These are phyloP conservation scores for Mucor indicus DNA, from an alignment of 371 early-diverging fungal genomes.

Conservation along the genomic window DNA sequence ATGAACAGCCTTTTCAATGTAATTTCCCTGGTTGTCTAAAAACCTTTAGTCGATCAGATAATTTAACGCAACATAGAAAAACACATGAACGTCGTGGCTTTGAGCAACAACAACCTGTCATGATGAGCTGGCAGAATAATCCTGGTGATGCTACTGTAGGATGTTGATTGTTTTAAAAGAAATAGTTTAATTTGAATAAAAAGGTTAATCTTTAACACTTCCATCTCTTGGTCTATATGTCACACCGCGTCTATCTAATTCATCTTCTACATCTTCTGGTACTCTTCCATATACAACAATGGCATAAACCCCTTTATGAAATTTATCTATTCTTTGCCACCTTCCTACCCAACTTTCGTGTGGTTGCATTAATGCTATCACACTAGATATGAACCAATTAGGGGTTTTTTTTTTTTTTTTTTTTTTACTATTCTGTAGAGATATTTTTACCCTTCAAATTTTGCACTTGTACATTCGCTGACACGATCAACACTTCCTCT, in stretches of 20 bases:
- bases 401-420: neutral
- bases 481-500: constrained; percentile 70
- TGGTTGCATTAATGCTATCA: constrained; percentile 82
- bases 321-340: constrained; percentile 88
- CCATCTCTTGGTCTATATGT: constrained; percentile 87
- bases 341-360: constrained; percentile 84
- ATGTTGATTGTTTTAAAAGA: too few relatives aligned
- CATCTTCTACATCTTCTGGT: constrained; percentile 85
- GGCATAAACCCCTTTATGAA: constrained; percentile 86
- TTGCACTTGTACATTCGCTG: constrained; percentile 81
- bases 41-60: constrained; percentile 79
- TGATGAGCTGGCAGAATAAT: too few relatives aligned
- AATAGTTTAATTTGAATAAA: neutral
- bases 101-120: too few relatives aligned
- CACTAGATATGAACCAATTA: constrained; percentile 26
- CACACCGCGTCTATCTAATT: constrained; percentile 73
- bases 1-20: constrained; percentile 79
- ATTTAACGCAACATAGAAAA: constrained; percentile 61
- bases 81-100: constrained; percentile 56
- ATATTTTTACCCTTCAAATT: constrained; percentile 77
- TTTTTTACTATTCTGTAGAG: neutral
- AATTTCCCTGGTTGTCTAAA: constrained; percentile 69
- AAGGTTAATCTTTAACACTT: constrained; percentile 60
- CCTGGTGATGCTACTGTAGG: too few relatives aligned
- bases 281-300: constrained; percentile 86